These are phyloP conservation scores for Selaginella tamariscina DNA, from an alignment of 75 land plant genomes.

Conservation along the genomic window DNA sequence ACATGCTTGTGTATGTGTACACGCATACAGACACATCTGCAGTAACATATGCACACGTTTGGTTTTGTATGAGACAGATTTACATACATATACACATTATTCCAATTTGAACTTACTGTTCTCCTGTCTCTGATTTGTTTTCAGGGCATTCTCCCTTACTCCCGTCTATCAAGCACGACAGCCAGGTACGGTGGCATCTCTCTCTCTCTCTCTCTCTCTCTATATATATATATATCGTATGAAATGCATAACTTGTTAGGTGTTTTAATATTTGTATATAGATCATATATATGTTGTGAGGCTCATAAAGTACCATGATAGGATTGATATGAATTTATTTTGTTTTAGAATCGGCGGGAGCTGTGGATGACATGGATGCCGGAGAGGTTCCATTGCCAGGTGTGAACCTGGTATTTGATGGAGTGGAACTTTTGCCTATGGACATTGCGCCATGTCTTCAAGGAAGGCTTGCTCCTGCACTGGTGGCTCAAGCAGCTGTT, in stretches of 20 bases:
- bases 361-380: conserved; percentile 52
- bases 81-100: not conserved
- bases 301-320: conserved; percentile 17
- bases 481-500: conserved; percentile 72
- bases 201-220: too few relatives aligned
- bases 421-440: conserved; percentile 51
- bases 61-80: too few relatives aligned
- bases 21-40: too few relatives aligned
- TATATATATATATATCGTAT: too few relatives aligned
- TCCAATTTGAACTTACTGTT: not conserved
- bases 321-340: conserved; percentile 17
- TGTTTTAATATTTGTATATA: too few relatives aligned
- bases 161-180: conserved; percentile 29
- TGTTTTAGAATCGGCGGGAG: conserved; percentile 29
- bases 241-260: too few relatives aligned
- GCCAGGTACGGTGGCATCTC: too few relatives aligned
- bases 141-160: conserved; percentile 67
- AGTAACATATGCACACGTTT: too few relatives aligned
- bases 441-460: conserved; percentile 81
- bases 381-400: conserved; percentile 73
- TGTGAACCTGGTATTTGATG: conserved; percentile 81
- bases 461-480: conserved; percentile 71
- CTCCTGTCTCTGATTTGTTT: too few relatives aligned
- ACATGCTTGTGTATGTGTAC: too few relatives aligned
- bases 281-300: too few relatives aligned